Conservation (phyloP, 2,329 filamentous ascomycete species). For the Emergomyces pasteurianus region DNA sequence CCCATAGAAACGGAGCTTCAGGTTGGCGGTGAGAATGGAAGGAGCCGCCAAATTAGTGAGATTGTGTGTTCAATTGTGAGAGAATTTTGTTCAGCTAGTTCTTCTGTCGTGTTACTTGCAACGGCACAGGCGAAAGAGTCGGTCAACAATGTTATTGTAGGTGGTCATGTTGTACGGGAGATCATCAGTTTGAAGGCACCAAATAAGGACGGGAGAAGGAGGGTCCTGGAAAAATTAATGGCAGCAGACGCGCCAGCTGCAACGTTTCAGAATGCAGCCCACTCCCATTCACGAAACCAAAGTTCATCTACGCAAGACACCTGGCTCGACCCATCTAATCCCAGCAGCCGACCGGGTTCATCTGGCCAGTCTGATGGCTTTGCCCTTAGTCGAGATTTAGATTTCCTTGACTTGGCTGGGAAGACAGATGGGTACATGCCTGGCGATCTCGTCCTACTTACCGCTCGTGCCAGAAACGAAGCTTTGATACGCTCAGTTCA, state of each 20-base stretch:
- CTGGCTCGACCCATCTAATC: constrained; percentile 66
- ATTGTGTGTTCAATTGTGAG: constrained; percentile 69
- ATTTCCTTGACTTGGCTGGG: constrained; percentile 85
- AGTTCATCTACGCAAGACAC: constrained; percentile 40
- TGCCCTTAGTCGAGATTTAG: constrained; percentile 61
- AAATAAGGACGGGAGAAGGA: constrained; percentile 76
- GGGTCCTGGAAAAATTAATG: constrained; percentile 71
- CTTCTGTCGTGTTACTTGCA: constrained; percentile 72
- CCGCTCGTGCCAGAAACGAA: constrained; percentile 80
- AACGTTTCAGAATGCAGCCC: constrained; percentile 20
- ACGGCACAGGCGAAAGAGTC: constrained; percentile 90
- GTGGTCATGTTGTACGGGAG: constrained; percentile 83
- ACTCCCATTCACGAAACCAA: constrained; percentile 20
- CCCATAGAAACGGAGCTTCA: constrained; percentile 90
- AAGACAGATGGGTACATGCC: constrained; percentile 98
- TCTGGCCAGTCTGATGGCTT: constrained; percentile 48
- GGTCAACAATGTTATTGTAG: constrained; percentile 78
- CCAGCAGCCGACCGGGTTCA: constrained; percentile 37
- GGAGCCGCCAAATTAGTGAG: constrained; percentile 86
- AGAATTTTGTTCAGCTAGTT: constrained; percentile 70
- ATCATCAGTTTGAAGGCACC: constrained; percentile 83
- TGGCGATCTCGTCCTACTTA: constrained; percentile 75
- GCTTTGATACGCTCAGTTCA: constrained; percentile 74
- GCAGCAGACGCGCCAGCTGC: constrained; percentile 30
- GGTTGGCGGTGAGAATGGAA: constrained; percentile 82